Evolutionary conservation across 2,329 filamentous ascomycete species (phyloP).

Genomic region (Microascus cirrosus): DNA sequence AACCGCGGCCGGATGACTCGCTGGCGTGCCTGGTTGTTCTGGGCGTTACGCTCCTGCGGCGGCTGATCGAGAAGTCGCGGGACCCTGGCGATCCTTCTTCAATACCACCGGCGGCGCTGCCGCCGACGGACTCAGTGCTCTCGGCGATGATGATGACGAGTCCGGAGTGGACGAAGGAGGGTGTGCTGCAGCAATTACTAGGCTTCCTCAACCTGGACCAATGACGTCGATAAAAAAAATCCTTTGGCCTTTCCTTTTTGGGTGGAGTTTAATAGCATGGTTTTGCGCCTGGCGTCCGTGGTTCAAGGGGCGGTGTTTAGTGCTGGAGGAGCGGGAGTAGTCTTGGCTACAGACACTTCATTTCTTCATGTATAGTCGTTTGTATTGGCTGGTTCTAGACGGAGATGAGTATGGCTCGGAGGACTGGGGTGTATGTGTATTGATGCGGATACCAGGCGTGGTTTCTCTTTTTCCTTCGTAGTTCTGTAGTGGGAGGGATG

Average conservation of each 20-base stretch:
- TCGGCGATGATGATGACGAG: slow-evolving; percentile 55
- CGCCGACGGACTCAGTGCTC: slow-evolving; percentile 56
- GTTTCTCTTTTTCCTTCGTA: neutral
- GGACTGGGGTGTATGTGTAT: neutral
- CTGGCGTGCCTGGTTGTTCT: slow-evolving; percentile 55
- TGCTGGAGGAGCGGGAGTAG: neutral
- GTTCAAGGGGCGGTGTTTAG: neutral
- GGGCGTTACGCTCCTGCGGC: slow-evolving; percentile 56
- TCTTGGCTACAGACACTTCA: neutral
- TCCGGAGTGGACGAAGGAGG: slow-evolving; percentile 49
- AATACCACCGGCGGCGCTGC: slow-evolving; percentile 51
- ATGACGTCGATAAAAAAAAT: neutral
- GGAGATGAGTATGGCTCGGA: neutral
- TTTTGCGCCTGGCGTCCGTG: neutral
- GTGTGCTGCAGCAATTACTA: slow-evolving; percentile 59
- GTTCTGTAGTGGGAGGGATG: slow-evolving; percentile 13
- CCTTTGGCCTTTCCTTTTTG: neutral
- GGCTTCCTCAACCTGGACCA: slow-evolving; percentile 3
- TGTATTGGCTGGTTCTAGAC: neutral
- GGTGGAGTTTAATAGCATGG: neutral
- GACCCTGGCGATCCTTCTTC: slow-evolving; percentile 40
- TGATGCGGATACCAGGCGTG: neutral
- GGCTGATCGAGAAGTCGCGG: slow-evolving; percentile 55
- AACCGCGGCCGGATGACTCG: slow-evolving; percentile 34
- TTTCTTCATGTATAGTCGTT: neutral